phyloP scores from a whole-genome alignment of 2,329 filamentous ascomycete genomes.

The Canariomyces notabilis region DNA sequence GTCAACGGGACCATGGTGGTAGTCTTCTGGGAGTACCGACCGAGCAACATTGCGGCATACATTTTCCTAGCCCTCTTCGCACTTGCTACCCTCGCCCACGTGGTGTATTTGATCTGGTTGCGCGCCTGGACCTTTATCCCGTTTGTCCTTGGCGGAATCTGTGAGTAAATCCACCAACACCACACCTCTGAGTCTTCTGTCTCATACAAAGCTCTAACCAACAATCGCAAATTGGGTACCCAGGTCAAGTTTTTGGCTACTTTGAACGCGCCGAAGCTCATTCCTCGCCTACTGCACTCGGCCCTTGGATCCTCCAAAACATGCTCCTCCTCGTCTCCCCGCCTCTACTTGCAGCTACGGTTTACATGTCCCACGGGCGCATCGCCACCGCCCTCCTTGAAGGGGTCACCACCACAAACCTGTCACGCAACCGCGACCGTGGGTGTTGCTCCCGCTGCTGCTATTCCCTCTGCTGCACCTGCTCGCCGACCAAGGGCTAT shows the following conservation, averaged over 20 bases:
- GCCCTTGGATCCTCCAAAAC: constrained; percentile 34
- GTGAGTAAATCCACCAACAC: not conserved
- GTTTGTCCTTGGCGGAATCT: constrained; percentile 14
- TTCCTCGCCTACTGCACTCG: constrained; percentile 16
- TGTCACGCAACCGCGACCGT: not conserved
- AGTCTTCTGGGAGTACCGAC: constrained; percentile 18
- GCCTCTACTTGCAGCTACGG: constrained; percentile 36
- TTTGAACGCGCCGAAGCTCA: constrained; percentile 24
- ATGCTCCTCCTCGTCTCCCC: constrained; percentile 37
- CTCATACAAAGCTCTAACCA: too few relatives aligned
- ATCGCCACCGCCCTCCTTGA: constrained; percentile 26
- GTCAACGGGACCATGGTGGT: constrained; percentile 17
- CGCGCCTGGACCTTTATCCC: constrained; percentile 15
- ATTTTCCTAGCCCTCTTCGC: constrained; percentile 18
- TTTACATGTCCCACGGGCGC: constrained; percentile 39
- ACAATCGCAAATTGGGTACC: too few relatives aligned
- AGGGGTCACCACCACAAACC: constrained; percentile 31
- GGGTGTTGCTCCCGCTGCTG: constrained; percentile 7
- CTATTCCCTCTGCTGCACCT: constrained; percentile 34
- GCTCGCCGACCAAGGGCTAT: constrained; percentile 41
- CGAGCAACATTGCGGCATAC: constrained; percentile 15
- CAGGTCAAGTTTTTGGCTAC: constrained; percentile 37
- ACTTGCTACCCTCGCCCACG: constrained; percentile 4
- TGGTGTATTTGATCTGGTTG: constrained; percentile 7
- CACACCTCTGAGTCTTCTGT: not conserved